Percentiles rank a stretch among this genome's conserved stretches.
Conservation (phyloP, 139 green algal genomes). For the Astrephomene gubernaculifera region DNA sequence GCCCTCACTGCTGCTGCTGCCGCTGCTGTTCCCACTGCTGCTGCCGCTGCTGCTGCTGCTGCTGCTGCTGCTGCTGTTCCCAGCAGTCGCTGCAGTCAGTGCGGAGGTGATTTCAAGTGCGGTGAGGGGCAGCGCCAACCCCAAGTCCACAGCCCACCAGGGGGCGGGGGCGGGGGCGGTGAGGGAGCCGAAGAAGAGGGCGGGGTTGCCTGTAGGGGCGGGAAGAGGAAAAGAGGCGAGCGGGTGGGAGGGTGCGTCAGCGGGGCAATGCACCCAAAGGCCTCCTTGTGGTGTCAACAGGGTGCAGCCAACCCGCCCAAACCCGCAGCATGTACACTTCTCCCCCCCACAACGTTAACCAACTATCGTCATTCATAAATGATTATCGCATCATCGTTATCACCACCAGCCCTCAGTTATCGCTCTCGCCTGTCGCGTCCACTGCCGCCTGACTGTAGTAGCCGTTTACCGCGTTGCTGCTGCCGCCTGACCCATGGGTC, state of each 20-base stretch:
- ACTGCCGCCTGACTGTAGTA: conserved; percentile 6
- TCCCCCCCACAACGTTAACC: no score
- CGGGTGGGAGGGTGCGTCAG: not conserved
- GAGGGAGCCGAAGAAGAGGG: conserved; percentile 3
- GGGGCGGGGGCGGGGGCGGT: not conserved
- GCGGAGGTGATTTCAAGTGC: conserved; percentile 19
- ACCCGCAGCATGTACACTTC: no score
- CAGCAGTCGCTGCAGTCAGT: not conserved
- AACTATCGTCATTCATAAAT: no score
- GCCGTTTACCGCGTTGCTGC: conserved; percentile 33
- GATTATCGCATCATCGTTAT: no score
- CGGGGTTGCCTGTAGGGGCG: not conserved
- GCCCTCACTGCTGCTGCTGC: not conserved
- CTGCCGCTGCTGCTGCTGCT: not conserved
- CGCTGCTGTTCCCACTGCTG: no score
- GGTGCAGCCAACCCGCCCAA: no score
- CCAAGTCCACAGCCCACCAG: conserved; percentile 35
- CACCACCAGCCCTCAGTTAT: no score
- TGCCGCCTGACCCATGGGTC: not conserved
- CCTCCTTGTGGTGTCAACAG: no score
- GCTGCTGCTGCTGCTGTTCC: not conserved
- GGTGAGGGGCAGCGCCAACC: not conserved
- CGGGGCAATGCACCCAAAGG: not conserved
- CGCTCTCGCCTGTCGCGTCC: not conserved
- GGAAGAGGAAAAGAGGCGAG: not conserved